These are phyloP conservation scores for Colletotrichum sp. DNA, from an alignment of 2,329 filamentous ascomycete species.

Conservation along the genomic window DNA sequence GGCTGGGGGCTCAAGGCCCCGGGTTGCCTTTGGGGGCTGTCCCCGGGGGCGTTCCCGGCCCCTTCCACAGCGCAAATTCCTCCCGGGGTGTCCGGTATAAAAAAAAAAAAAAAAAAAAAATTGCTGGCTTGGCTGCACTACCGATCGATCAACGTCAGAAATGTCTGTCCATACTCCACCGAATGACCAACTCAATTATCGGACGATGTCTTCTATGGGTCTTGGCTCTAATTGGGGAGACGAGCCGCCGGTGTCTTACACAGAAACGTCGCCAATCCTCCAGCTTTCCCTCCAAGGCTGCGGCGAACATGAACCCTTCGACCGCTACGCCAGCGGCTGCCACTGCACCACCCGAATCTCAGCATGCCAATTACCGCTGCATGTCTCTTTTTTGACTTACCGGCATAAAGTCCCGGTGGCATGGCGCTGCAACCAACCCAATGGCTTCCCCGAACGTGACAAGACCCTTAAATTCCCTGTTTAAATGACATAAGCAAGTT, in stretches of 20 bases:
- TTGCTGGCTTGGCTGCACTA: background rate
- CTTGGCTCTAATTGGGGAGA: background rate
- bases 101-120: background rate
- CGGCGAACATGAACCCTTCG: background rate
- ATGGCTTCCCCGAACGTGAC: background rate
- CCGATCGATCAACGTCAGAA: conserved; percentile 17
- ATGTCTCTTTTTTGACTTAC: background rate
- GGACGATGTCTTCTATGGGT: conserved; percentile 13
- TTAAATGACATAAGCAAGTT: background rate
- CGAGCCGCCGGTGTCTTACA: background rate
- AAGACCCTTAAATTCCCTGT: conserved; percentile 2
- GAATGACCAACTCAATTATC: conserved; percentile 7
- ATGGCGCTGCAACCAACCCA: background rate
- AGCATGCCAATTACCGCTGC: background rate
- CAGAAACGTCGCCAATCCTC: background rate
- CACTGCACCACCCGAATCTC: background rate
- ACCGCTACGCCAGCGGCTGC: background rate
- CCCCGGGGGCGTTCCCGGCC: too few relatives aligned
- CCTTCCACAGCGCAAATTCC: too few relatives aligned
- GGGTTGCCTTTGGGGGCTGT: too few relatives aligned
- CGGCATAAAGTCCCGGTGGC: background rate
- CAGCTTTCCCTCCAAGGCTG: background rate
- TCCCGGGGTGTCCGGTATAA: too few relatives aligned
- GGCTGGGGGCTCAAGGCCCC: background rate
- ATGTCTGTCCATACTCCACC: conserved; percentile 9